Percentiles rank a stretch among this genome's conserved stretches.
Evolutionary conservation across 2,329 filamentous ascomycete species (phyloP).

Genomic region (Diaporthe helianthi): DNA sequence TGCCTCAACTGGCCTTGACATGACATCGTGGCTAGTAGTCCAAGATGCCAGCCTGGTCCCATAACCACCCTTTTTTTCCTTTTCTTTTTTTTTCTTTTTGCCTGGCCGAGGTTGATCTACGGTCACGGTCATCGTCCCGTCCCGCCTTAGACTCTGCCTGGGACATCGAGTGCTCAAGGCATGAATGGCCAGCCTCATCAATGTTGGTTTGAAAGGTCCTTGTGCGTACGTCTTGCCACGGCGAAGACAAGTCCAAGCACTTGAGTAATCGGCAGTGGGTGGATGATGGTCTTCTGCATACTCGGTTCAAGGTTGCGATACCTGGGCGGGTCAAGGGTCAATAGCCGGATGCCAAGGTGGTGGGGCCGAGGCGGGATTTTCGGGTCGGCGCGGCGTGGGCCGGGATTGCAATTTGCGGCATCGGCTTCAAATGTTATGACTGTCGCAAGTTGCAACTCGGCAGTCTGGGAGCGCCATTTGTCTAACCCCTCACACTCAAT

Average conservation of each 20-base stretch:
- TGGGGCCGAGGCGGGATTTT: slow-evolving; percentile 6
- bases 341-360: slow-evolving; percentile 12
- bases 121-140: not conserved
- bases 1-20: not conserved
- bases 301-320: not conserved
- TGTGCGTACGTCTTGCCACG: too few species aligned
- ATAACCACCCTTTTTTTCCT: not conserved
- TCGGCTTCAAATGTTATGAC: slow-evolving; percentile 27
- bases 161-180: not conserved
- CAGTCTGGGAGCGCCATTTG: not conserved
- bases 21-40: not conserved
- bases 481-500: not conserved
- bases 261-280: too few species aligned
- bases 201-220: too few species aligned
- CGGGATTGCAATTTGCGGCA: slow-evolving; percentile 25
- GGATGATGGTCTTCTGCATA: not conserved
- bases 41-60: not conserved
- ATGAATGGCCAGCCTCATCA: not conserved
- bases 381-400: slow-evolving; percentile 4
- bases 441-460: too few species aligned
- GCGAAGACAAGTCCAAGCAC: not conserved
- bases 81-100: not conserved
- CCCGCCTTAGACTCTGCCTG: not conserved
- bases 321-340: not conserved
- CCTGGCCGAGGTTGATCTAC: not conserved